A percentile compares a stretch with the other conserved stretches of the same genome.
Conservation (phyloP, 148 eudicot species). For the Rhododendron ovatum region DNA sequence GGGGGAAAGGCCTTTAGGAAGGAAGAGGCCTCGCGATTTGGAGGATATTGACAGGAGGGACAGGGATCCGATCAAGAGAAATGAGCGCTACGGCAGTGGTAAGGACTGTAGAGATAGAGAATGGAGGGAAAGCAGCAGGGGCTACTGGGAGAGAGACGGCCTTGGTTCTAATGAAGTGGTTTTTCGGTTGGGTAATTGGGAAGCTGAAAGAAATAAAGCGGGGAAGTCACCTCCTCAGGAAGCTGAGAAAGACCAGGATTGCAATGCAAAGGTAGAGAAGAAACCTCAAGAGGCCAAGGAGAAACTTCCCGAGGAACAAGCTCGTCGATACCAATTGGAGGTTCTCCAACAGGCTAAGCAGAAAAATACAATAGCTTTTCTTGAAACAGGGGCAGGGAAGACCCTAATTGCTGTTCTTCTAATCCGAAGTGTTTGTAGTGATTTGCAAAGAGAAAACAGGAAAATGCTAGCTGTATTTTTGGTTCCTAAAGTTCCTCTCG, state of each 20-base stretch:
- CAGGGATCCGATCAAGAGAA: constrained; percentile 39
- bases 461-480: constrained; percentile 83
- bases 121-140: constrained; percentile 65
- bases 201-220: constrained; percentile 45
- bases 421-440: constrained; percentile 56
- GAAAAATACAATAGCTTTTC: constrained; percentile 92
- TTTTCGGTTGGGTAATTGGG: constrained; percentile 67
- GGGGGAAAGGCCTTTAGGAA: constrained; percentile 27
- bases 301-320: constrained; percentile 65
- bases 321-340: constrained; percentile 87
- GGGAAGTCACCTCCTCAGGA: constrained; percentile 35
- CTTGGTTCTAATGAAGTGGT: constrained; percentile 71
- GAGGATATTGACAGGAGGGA: constrained; percentile 49
- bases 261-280: constrained; percentile 38
- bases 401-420: constrained; percentile 93
- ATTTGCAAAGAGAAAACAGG: constrained; percentile 57
- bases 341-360: constrained; percentile 93
- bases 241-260: constrained; percentile 38
- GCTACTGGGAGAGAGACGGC: constrained; percentile 88
- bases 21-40: constrained; percentile 53
- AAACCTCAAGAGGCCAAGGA: constrained; percentile 38
- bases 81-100: constrained; percentile 32
- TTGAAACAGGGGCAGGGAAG: constrained; percentile 99
- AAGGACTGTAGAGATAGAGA: constrained; percentile 57
- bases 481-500: constrained; percentile 97